Conservation (phyloP, 257 asterid genomes). For the Solanum phureja region DNA sequence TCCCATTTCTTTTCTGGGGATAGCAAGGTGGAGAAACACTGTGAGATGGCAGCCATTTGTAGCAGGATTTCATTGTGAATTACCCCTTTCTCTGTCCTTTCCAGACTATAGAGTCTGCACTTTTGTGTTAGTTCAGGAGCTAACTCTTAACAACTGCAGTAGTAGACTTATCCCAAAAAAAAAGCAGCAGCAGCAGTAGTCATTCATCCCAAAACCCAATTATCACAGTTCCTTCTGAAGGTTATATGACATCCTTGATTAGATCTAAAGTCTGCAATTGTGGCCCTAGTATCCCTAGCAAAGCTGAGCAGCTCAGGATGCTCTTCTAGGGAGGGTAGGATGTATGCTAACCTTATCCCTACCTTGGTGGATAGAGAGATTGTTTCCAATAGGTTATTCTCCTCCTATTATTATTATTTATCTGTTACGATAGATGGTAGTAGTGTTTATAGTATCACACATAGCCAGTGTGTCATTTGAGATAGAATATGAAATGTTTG, state of each 20-base stretch:
- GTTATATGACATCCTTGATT: background rate
- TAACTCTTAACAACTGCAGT: background rate
- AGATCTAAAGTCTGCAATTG: background rate
- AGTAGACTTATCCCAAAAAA: background rate
- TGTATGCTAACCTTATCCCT: background rate
- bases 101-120: background rate
- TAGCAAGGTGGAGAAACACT: background rate
- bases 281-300: background rate
- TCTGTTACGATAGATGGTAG: background rate
- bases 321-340: background rate
- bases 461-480: background rate
- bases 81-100: background rate
- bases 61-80: background rate
- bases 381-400: background rate
- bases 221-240: background rate
- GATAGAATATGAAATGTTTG: background rate
- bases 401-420: background rate
- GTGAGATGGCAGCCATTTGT: background rate
- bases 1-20: background rate
- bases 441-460: background rate
- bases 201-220: background rate
- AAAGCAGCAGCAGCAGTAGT: background rate
- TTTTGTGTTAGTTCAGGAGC: background rate
- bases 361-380: background rate
- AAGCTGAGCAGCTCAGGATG: background rate